phyloP scores from a whole-genome alignment of 148 eudicot species.

The Arbutus unedo region DNA sequence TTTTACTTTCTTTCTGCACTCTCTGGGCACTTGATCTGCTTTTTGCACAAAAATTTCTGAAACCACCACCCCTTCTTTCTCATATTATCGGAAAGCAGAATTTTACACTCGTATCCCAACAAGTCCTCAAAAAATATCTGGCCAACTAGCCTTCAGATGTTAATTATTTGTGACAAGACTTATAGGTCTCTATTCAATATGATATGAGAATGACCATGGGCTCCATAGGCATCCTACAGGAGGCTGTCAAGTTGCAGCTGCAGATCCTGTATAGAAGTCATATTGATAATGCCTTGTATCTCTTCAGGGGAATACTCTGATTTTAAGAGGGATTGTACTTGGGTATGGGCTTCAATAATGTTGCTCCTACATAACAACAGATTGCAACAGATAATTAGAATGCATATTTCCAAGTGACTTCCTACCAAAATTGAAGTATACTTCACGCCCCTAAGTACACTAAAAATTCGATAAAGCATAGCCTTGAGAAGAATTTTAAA shows the following conservation, averaged over 20 bases:
- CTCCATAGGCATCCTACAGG: slow-evolving; percentile 32
- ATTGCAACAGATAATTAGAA: not conserved
- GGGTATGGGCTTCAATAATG: slow-evolving; percentile 82
- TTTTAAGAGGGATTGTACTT: slow-evolving; percentile 62
- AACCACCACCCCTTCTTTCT: not conserved
- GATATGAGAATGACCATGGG: not conserved
- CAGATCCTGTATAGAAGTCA: slow-evolving; percentile 71
- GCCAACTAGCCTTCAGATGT: not conserved
- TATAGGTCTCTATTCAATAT: not conserved
- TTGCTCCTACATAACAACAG: slow-evolving; percentile 59
- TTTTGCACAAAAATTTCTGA: not conserved
- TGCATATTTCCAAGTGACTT: not conserved
- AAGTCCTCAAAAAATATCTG: not conserved
- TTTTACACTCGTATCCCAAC: not conserved
- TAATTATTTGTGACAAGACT: not conserved
- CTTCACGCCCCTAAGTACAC: not conserved
- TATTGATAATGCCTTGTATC: slow-evolving; percentile 42
- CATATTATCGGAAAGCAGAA: not conserved
- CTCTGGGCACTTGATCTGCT: slow-evolving; percentile 3
- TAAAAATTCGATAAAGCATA: not conserved
- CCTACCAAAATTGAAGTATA: not conserved
- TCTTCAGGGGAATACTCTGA: slow-evolving; percentile 75
- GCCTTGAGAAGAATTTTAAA: not conserved
- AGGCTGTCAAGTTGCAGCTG: slow-evolving; percentile 74
- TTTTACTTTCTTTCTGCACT: not conserved